Evolutionary conservation across 164 flowering plant species (phyloP).

Genomic region (Chimonanthus salicifolius): DNA sequence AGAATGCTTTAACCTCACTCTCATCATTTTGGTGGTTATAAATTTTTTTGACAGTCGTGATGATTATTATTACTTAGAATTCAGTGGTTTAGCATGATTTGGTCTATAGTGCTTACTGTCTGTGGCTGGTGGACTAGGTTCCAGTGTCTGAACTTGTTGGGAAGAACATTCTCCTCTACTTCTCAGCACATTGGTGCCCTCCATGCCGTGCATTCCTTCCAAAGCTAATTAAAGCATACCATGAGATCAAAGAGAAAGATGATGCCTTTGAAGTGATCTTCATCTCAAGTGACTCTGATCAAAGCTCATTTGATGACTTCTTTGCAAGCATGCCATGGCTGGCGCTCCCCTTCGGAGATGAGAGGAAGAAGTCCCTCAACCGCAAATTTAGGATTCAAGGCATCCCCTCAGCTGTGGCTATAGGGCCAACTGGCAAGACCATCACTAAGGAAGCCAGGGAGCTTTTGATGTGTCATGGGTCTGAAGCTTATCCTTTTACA

Average conservation of each 20-base stretch:
- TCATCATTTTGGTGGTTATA: too few species aligned
- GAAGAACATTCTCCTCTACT: conserved; percentile 58
- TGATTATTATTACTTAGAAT: too few species aligned
- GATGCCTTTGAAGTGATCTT: conserved; percentile 60
- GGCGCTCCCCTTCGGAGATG: conserved; percentile 66
- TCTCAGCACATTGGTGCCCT: conserved; percentile 77
- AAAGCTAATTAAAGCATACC: conserved; percentile 48
- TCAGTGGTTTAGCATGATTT: neutral
- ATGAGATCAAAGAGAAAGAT: conserved; percentile 51
- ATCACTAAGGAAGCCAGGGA: conserved; percentile 42
- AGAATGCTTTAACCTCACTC: too few species aligned
- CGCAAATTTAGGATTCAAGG: conserved; percentile 43
- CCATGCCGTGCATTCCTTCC: conserved; percentile 66
- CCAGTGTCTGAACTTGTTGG: conserved; percentile 64
- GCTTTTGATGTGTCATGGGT: conserved; percentile 44
- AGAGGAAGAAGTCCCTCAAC: conserved; percentile 28
- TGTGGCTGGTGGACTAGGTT: conserved; percentile 22
- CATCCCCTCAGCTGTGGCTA: conserved; percentile 51
- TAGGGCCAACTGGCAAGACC: conserved; percentile 58
- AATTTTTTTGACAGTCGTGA: too few species aligned
- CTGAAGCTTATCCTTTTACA: conserved; percentile 71
- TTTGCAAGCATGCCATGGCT: conserved; percentile 71
- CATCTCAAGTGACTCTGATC: conserved; percentile 52
- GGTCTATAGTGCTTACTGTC: neutral
- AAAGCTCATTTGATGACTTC: conserved; percentile 48